Conservation (phyloP, 345 rosid species). For the Raphanus sativus region DNA sequence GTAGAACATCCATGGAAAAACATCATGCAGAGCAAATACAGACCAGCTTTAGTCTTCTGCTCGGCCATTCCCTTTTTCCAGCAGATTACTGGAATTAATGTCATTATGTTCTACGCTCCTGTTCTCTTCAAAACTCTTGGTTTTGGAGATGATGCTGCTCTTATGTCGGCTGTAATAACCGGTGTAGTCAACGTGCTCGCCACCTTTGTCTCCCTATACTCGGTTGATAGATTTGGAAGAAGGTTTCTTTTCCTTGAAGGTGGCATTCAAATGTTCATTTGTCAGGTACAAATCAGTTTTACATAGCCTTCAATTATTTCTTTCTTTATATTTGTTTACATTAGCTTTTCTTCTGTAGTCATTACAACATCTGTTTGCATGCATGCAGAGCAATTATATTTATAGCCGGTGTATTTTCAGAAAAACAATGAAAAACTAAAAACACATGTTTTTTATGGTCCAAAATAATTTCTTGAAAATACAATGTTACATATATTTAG, state of each 20-base stretch:
- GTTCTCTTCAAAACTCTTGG: conserved; percentile 40
- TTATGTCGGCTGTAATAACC: conserved; percentile 41
- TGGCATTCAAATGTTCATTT: conserved; percentile 45
- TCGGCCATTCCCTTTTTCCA: conserved; percentile 39
- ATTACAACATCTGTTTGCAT: no score
- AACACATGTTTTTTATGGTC: background rate
- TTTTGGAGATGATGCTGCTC: conserved; percentile 38
- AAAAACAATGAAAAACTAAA: background rate
- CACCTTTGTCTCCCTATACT: conserved; percentile 42
- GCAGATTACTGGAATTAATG: conserved; percentile 40
- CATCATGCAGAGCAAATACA: conserved; percentile 31
- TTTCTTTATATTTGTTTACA: background rate
- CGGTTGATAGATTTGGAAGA: conserved; percentile 44
- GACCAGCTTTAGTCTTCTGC: conserved; percentile 37
- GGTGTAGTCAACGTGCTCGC: conserved; percentile 41
- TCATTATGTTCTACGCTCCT: conserved; percentile 44
- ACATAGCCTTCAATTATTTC: no score
- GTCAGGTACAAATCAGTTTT: conserved; percentile 26
- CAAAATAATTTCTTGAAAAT: background rate
- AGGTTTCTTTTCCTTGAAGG: conserved; percentile 49
- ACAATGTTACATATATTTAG: background rate
- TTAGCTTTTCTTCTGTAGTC: background rate
- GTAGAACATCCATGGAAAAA: conserved; percentile 41
- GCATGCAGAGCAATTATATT: no score
- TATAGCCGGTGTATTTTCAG: background rate